phyloP scores from a whole-genome alignment of 2,329 filamentous ascomycete genomes.

The Amylocarpus encephaloides region DNA sequence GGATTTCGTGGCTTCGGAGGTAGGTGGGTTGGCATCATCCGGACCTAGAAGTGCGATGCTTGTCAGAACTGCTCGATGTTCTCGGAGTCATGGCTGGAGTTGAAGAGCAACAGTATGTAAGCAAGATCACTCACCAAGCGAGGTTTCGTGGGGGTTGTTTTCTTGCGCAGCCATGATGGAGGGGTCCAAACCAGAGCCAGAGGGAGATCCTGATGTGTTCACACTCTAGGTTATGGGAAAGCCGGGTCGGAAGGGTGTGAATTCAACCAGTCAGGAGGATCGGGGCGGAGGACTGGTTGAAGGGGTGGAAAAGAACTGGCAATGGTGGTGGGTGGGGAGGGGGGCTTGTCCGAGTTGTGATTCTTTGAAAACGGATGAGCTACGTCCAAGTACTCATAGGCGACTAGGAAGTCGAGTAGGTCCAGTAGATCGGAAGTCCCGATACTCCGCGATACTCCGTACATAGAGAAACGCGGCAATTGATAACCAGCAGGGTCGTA shows the following conservation, averaged over 20 bases:
- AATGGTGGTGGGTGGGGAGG: too few species aligned
- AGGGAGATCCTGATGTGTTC: not conserved
- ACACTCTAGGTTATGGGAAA: too few species aligned
- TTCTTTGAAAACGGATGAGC: too few species aligned
- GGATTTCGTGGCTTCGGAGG: conserved; percentile 11
- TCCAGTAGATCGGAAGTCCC: too few species aligned
- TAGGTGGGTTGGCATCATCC: conserved; percentile 8
- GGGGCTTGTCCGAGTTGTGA: too few species aligned
- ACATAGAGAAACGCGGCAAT: too few species aligned
- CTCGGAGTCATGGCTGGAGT: not conserved
- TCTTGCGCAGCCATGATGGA: conserved; percentile 20
- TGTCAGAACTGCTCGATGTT: conserved; percentile 10
- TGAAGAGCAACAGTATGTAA: conserved; percentile 5
- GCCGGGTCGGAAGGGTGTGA: not conserved
- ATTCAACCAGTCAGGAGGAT: not conserved
- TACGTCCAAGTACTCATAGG: too few species aligned
- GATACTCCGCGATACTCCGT: too few species aligned
- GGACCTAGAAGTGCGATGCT: conserved; percentile 12
- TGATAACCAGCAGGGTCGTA: too few species aligned
- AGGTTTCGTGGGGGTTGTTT: conserved; percentile 11
- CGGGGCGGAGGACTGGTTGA: not conserved
- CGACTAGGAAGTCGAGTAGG: too few species aligned
- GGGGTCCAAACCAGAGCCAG: not conserved
- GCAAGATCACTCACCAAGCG: conserved; percentile 25
- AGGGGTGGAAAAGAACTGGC: too few species aligned